These are phyloP conservation scores for Epichloe gansuensis DNA, from an alignment of 2,329 filamentous ascomycete genomes.

Conservation along the genomic window DNA sequence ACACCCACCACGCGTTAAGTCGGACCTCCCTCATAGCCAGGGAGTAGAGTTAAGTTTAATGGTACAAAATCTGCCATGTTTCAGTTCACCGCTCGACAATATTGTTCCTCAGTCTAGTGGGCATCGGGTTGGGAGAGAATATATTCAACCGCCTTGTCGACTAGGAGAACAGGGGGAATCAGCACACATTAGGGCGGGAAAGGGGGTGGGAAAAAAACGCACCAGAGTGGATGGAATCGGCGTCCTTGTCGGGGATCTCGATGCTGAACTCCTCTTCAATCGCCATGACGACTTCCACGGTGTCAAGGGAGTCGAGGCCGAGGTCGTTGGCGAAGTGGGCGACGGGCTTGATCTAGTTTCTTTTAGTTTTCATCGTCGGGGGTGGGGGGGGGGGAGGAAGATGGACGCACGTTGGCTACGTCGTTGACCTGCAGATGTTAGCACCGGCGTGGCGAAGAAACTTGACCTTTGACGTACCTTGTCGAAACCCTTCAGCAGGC, in stretches of 20 bases:
- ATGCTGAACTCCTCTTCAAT: conserved; percentile 93
- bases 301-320: conserved; percentile 92
- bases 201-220: conserved; percentile 26
- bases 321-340: conserved; percentile 97
- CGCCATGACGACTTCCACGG: conserved; percentile 98
- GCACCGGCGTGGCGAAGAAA: background rate
- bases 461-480: conserved; percentile 39
- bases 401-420: conserved; percentile 41
- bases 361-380: background rate
- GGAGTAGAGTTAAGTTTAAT: conserved; percentile 2
- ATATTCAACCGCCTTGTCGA: conserved; percentile 90
- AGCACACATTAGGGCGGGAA: conserved; percentile 4
- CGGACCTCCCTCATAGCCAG: background rate
- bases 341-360: conserved; percentile 57
- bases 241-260: conserved; percentile 96
- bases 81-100: too few species aligned
- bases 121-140: conserved; percentile 88
- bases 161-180: conserved; percentile 37
- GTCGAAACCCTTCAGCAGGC: conserved; percentile 90
- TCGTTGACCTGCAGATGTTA: conserved; percentile 48
- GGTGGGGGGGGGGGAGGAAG: background rate
- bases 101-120: conserved; percentile 33
- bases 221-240: conserved; percentile 88
- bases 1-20: background rate
- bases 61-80: background rate